Percentiles rank a stretch among this genome's conserved stretches.
Evolutionary conservation across 2,329 filamentous ascomycete genomes (phyloP).

Genomic region (Chaetoscypha palmicola): DNA sequence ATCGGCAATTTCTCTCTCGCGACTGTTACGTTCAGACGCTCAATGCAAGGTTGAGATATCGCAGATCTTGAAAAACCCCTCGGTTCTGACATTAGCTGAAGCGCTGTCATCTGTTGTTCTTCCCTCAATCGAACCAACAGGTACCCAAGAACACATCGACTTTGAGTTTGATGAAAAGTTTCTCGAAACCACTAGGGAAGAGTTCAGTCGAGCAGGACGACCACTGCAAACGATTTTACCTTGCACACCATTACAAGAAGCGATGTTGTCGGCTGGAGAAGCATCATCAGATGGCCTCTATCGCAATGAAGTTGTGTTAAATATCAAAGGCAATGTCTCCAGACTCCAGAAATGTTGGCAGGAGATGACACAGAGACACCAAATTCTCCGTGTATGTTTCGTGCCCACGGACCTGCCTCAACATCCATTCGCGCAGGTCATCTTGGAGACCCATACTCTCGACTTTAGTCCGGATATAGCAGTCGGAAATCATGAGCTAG

Average conservation of each 20-base stretch:
- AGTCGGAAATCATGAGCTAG: background rate
- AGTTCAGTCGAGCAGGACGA: slow-evolving; percentile 21
- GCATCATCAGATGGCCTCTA: slow-evolving; percentile 49
- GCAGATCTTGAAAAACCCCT: slow-evolving; percentile 60
- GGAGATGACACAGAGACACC: slow-evolving; percentile 56
- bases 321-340: slow-evolving; percentile 43
- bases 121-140: background rate
- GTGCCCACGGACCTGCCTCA: slow-evolving; percentile 51
- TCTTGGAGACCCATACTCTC: slow-evolving; percentile 43
- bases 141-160: background rate
- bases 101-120: background rate
- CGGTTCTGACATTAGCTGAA: slow-evolving; percentile 52
- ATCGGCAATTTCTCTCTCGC: slow-evolving; percentile 65
- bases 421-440: slow-evolving; percentile 65
- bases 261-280: slow-evolving; percentile 62
- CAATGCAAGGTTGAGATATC: slow-evolving; percentile 55
- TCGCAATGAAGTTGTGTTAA: slow-evolving; percentile 64
- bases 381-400: slow-evolving; percentile 74
- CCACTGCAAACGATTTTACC: slow-evolving; percentile 56
- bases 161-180: slow-evolving; percentile 24
- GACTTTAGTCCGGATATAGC: slow-evolving; percentile 13
- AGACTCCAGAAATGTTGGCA: slow-evolving; percentile 55
- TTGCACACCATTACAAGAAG: slow-evolving; percentile 82
- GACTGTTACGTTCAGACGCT: slow-evolving; percentile 42
- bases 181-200: slow-evolving; percentile 10